Evolutionary conservation across 75 land plant genomes (phyloP).

Genomic region (Chamaecyparis obtusa): DNA sequence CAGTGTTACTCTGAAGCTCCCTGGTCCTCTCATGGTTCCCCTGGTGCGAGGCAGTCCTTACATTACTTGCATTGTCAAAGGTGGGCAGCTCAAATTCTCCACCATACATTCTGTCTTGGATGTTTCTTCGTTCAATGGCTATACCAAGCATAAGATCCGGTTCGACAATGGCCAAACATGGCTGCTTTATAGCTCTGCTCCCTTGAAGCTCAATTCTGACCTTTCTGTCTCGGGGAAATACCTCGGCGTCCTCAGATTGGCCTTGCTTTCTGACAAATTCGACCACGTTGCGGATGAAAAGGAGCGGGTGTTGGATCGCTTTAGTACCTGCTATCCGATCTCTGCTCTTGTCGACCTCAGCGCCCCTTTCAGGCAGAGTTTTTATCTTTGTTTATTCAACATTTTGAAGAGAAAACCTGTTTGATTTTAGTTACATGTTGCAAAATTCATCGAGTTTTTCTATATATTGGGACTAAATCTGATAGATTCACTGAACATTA

Average conservation of each 20-base stretch:
- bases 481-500: too few species aligned
- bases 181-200: slow-evolving; percentile 17
- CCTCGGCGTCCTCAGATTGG: slow-evolving; percentile 15
- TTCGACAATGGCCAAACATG: slow-evolving; percentile 36
- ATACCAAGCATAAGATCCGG: background rate
- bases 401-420: too few species aligned
- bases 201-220: slow-evolving; percentile 4
- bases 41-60: too few species aligned
- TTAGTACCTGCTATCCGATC: slow-evolving; percentile 23
- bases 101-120: slow-evolving; percentile 21
- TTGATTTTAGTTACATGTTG: too few species aligned
- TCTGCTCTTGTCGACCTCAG: slow-evolving; percentile 15
- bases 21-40: slow-evolving; percentile 10
- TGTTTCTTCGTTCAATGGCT: slow-evolving; percentile 11
- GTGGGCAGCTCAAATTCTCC: slow-evolving; percentile 10
- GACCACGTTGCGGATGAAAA: background rate
- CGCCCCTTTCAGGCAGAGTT: slow-evolving; percentile 8
- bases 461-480: too few species aligned
- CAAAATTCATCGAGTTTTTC: too few species aligned
- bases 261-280: background rate
- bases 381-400: too few species aligned
- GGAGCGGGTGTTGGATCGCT: slow-evolving; percentile 18
- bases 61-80: slow-evolving; percentile 20
- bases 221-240: background rate
- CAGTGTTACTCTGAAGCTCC: slow-evolving; percentile 52